Conservation (phyloP, 352 stramenopile species). For the Globisporangium splendens region DNA sequence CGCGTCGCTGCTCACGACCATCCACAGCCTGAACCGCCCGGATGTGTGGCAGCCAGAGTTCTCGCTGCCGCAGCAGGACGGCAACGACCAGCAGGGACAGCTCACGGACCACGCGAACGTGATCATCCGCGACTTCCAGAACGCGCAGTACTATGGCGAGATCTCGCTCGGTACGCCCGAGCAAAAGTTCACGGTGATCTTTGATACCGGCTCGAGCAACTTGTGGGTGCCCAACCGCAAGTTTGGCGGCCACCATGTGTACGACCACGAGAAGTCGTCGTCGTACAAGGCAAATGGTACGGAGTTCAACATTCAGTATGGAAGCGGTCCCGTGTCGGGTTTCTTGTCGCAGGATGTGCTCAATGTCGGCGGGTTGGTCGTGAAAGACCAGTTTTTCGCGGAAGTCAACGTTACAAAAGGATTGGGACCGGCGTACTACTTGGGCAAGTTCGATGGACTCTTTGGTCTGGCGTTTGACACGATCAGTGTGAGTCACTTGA, state of each 20-base stretch:
- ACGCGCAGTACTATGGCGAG: slow-evolving; percentile 94
- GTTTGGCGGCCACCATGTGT: slow-evolving; percentile 77
- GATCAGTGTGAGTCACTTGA: slow-evolving; percentile 90
- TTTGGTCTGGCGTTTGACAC: slow-evolving; percentile 95
- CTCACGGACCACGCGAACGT: slow-evolving; percentile 15
- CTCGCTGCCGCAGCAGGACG: slow-evolving; percentile 1
- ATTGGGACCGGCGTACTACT: slow-evolving; percentile 91
- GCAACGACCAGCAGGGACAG: background rate
- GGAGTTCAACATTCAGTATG: slow-evolving; percentile 95
- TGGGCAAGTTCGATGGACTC: slow-evolving; percentile 98
- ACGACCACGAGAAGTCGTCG: slow-evolving; percentile 84
- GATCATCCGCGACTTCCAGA: slow-evolving; percentile 87
- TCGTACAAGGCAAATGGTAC: slow-evolving; percentile 90
- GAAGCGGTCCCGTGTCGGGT: slow-evolving; percentile 89
- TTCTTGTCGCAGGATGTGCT: slow-evolving; percentile 90
- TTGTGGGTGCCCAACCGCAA: slow-evolving; percentile 92
- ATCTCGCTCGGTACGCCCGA: slow-evolving; percentile 89
- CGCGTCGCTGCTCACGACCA: slow-evolving; percentile 43
- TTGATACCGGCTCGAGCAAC: slow-evolving; percentile 96
- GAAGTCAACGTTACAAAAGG: slow-evolving; percentile 95
- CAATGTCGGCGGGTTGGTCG: slow-evolving; percentile 50
- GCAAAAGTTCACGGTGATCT: slow-evolving; percentile 94
- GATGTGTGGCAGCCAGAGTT: slow-evolving; percentile 47
- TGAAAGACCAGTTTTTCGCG: slow-evolving; percentile 91
- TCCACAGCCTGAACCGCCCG: slow-evolving; percentile 33